A percentile compares a stretch with the other conserved stretches of the same genome.
Evolutionary conservation across 2,329 filamentous ascomycete genomes (phyloP).

Genomic region (Tothia fuscella): DNA sequence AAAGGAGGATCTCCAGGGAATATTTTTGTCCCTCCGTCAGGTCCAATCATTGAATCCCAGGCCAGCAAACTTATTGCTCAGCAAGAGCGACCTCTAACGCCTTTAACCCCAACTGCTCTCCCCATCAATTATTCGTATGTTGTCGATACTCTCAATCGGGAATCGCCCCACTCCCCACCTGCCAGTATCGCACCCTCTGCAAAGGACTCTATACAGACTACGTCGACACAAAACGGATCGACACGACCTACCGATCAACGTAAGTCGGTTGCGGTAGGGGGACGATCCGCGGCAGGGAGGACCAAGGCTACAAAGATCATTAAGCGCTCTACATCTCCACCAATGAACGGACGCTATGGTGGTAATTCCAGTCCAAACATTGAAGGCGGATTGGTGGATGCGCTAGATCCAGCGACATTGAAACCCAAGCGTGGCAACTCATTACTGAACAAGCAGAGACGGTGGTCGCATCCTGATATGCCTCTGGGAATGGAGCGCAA

Average conservation of each 20-base stretch:
- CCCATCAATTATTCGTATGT: conserved; percentile 29
- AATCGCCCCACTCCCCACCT: not conserved
- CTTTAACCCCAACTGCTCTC: conserved; percentile 16
- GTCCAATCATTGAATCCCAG: not conserved
- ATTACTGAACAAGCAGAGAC: conserved; percentile 22
- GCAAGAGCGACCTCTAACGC: conserved; percentile 15
- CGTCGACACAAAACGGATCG: not conserved
- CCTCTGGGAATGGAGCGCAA: conserved; percentile 25
- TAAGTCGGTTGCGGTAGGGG: conserved; percentile 2
- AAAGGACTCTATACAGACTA: not conserved
- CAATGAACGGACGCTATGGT: conserved; percentile 1
- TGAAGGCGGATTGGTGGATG: not conserved
- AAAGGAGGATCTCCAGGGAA: not conserved
- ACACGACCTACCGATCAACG: too few relatives aligned
- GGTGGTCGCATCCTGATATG: conserved; percentile 28
- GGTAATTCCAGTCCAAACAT: not conserved
- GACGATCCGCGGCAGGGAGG: not conserved
- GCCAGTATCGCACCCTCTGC: not conserved
- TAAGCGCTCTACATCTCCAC: conserved; percentile 7
- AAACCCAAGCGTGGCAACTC: conserved; percentile 1
- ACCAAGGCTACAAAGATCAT: not conserved
- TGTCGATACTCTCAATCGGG: conserved; percentile 19
- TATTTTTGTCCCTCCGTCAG: conserved; percentile 5
- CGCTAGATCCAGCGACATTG: not conserved
- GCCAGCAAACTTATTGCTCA: not conserved